Evolutionary conservation across 176 grass and related monocot species (phyloP).

Genomic region (Rhynchospora pubera): DNA sequence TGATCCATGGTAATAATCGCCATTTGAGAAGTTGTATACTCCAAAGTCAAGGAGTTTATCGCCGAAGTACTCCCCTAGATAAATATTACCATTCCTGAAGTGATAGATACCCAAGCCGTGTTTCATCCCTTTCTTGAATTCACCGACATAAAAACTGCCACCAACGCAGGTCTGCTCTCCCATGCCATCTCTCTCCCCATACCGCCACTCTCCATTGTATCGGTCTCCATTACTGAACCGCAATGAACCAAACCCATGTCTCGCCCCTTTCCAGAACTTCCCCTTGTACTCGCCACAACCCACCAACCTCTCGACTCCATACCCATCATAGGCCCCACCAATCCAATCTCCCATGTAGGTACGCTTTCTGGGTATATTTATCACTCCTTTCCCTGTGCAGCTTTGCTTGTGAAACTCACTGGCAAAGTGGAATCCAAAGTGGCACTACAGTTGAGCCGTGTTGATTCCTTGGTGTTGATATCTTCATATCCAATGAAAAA

Average conservation of each 20-base stretch:
- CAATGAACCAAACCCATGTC: slow-evolving; percentile 59
- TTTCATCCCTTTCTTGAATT: slow-evolving; percentile 72
- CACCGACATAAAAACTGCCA: slow-evolving; percentile 59
- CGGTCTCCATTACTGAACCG: slow-evolving; percentile 62
- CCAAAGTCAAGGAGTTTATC: slow-evolving; percentile 78
- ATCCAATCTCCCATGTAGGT: slow-evolving; percentile 81
- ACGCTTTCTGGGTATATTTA: slow-evolving; percentile 54
- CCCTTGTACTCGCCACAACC: slow-evolving; percentile 56
- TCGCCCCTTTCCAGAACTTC: slow-evolving; percentile 50
- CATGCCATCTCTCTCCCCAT: slow-evolving; percentile 54
- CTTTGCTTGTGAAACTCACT: slow-evolving; percentile 65
- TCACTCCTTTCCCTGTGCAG: slow-evolving; percentile 58
- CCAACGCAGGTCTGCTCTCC: slow-evolving; percentile 56
- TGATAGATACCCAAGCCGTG: slow-evolving; percentile 58
- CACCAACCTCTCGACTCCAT: slow-evolving; percentile 66
- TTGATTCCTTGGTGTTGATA: slow-evolving; percentile 22
- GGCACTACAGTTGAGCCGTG: neutral
- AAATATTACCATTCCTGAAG: slow-evolving; percentile 69
- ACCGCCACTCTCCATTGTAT: slow-evolving; percentile 63
- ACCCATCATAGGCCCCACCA: slow-evolving; percentile 71
- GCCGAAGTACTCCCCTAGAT: slow-evolving; percentile 56
- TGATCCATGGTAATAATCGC: slow-evolving; percentile 62
- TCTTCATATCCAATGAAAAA: slow-evolving; percentile 73
- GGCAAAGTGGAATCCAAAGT: slow-evolving; percentile 63
- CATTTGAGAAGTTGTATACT: slow-evolving; percentile 61